A percentile compares a stretch with the other conserved stretches of the same genome.
phyloP scores from a whole-genome alignment of 2,329 filamentous ascomycete genomes.

The Microsporum canis region DNA sequence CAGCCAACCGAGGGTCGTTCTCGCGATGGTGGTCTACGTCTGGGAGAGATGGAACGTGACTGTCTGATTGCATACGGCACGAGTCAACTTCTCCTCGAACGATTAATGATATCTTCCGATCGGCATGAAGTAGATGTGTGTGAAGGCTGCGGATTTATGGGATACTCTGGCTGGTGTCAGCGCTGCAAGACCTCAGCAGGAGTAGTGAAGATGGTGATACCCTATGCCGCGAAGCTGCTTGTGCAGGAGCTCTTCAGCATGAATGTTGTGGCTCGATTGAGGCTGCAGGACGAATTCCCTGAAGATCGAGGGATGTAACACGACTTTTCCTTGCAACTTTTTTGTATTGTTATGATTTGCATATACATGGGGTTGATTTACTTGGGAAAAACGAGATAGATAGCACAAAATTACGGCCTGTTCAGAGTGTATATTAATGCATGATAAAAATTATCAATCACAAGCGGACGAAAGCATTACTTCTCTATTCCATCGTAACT shows the following conservation, averaged over 20 bases:
- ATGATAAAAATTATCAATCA: neutral
- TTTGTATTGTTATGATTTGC: neutral
- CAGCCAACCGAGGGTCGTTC: conserved; percentile 95
- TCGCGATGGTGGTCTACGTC: conserved; percentile 75
- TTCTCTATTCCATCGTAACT: neutral
- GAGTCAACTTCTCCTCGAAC: conserved; percentile 79
- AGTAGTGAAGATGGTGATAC: conserved; percentile 89
- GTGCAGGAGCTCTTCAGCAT: conserved; percentile 95
- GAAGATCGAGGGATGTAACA: conserved; percentile 28
- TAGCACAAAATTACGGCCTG: neutral
- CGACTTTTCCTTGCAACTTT: neutral
- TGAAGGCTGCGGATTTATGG: conserved; percentile 87
- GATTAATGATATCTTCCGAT: conserved; percentile 89
- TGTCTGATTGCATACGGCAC: conserved; percentile 96
- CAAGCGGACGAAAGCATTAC: neutral
- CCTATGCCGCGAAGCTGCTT: conserved; percentile 90
- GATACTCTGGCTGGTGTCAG: conserved; percentile 89
- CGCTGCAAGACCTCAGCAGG: conserved; percentile 75
- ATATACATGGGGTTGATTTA: neutral
- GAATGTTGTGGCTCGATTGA: conserved; percentile 91
- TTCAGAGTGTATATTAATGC: neutral
- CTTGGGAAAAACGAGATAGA: neutral
- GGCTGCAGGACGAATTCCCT: conserved; percentile 89
- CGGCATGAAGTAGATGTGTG: conserved; percentile 87
- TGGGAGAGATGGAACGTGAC: conserved; percentile 98